Base-by-base conservation (phyloP, 1,139 yeast species). In the Starmera stellimalicola region DNA sequence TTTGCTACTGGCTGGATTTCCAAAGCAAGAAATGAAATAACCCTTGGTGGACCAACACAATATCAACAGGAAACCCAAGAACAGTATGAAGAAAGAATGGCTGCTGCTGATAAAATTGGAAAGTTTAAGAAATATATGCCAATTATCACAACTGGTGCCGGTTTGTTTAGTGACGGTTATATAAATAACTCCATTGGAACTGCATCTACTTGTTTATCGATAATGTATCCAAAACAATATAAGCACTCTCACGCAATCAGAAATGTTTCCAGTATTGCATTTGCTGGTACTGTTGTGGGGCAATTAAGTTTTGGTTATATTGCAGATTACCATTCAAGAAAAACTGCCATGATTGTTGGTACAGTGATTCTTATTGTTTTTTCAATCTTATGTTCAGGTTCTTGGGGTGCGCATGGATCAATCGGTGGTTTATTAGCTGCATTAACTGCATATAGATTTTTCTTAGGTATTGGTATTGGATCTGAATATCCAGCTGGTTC, bases 401-500 rank as follows among this genome's bases (percentile, higher is more conserved):
- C 84, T 18, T 87, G 95, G 95, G 95, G 95, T 49, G 75, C 54
- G 16, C 63, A 71, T 32, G 75, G 75, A 30, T 61, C 77, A 16
- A 60, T 73, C 15, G 64, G 70, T 34, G 95, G 95, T 24, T 60
- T 85, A 60, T 73, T 85, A 45, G 77, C 85, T 6, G 91, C 94
- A 16, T 62, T 88, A 33, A 84, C 94, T 10, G 78, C 77, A 14
- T 84, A 81, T 57, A 71, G 97, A 55, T 83, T 84, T 60, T 81
- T 88, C 56, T 64, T 88, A 35, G 96, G 95, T 57, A 68, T 81
- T 44, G 93, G 87, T 42, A 73, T 75, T 50, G 91, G 91, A 45
- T 88, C 94, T 33, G 97, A 88, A 61, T 88, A 88, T 54, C 95
- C 95, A 30, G 80, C 94, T 17, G 85, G 95, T 26, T 82, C 95